Evolutionary conservation across 2,329 filamentous ascomycete species (phyloP), one percentile per base, ranked within the genome.

Genomic region (Gaeumannomyces sp.): DNA sequence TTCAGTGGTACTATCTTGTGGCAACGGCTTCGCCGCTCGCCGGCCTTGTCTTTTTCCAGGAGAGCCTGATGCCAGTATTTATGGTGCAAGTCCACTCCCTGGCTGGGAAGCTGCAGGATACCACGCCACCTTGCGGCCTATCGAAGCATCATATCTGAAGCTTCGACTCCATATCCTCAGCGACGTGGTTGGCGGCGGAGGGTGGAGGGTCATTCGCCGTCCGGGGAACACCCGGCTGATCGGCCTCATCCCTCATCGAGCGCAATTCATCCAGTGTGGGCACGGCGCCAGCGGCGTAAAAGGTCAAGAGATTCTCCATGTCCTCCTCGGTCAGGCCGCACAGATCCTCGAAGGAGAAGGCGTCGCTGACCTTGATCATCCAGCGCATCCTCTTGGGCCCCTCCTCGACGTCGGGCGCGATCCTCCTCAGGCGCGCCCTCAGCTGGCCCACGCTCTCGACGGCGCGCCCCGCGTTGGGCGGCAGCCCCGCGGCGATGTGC

Each of bases 321-420:
- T 93, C 93, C 71, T 89, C 85, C 62, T 95, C 91, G 27, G 85
- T 86, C 83, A 98, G 87, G 45, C 85, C 84, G 69, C 92, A 93
- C 70, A 98, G 85, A 67, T 97, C 90, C 67, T 96, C 89, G 74
- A 96, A 86, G 64, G 83, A 88, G 82, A 94, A 97, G 50, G 87
- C 83, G 70, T 97, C 92, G 78, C 93, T 97, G 50, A 98, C 91
- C 68, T 86, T 89, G 61, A 88, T 92, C 91, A 98, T 98, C 93
- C 93, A 98, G 69, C 88, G 84, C 94, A 98, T 98, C 66, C 94
- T 82, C 80, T 93, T 96, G 1, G 90, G 88, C 0, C 93, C 90
- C 65, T 96, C 90, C 63, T 89, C 87, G 2, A 81, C 76, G 11
- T 81, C 80, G 0, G 94, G 92, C 4, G 91, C 93, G 35, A 93